These are phyloP conservation scores for Jackrogersella multiformis DNA, from an alignment of 495 filamentous ascomycete genomes.

Conservation along the genomic window DNA sequence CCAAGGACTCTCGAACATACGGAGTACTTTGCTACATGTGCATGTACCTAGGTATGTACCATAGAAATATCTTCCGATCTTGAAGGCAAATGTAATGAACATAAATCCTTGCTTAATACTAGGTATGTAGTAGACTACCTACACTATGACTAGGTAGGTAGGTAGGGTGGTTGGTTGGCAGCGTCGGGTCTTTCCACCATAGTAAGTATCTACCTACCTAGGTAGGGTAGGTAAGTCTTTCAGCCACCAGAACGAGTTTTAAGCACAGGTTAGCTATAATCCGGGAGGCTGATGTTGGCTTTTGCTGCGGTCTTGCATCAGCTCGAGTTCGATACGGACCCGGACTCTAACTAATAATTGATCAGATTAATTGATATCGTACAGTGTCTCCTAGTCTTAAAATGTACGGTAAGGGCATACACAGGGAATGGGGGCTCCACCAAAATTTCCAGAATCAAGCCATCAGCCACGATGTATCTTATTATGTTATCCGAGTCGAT, in stretches of 20 bases:
- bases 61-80: not conserved
- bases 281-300: conserved; percentile 18
- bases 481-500: conserved; percentile 15
- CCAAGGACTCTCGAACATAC: conserved; percentile 26
- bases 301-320: conserved; percentile 8
- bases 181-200: too few relatives aligned
- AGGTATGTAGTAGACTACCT: too few relatives aligned
- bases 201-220: too few relatives aligned
- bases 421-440: conserved; percentile 15
- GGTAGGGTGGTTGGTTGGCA: conserved; percentile 1
- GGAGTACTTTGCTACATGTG: conserved; percentile 3
- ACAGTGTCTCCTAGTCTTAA: not conserved
- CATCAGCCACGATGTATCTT: conserved; percentile 40
- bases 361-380: not conserved
- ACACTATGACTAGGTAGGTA: too few relatives aligned
- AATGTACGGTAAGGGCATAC: conserved; percentile 8
- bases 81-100: not conserved
- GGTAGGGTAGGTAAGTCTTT: too few relatives aligned
- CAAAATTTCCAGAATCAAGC: conserved; percentile 25
- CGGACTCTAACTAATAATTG: not conserved
- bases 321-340: conserved; percentile 2
- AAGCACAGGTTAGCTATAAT: conserved; percentile 9
- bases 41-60: not conserved
- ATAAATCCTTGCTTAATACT: not conserved
- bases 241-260: not conserved